These are phyloP conservation scores for Mucor racemosus DNA, from an alignment of 371 early-diverging fungal genomes.

Conservation along the genomic window DNA sequence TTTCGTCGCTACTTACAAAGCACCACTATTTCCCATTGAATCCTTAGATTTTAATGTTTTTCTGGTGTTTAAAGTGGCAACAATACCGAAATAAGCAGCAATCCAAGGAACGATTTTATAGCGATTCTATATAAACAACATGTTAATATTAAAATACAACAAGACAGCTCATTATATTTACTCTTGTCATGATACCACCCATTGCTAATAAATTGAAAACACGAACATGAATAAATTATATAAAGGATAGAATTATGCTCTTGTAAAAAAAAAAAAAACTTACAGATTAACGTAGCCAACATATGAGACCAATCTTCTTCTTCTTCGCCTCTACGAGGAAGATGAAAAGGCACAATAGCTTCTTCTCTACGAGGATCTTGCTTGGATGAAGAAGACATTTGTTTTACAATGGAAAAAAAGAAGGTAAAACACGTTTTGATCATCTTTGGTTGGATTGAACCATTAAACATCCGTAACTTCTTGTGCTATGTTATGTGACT, in stretches of 20 bases:
- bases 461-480: neutral
- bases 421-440: neutral
- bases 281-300: conserved; percentile 47
- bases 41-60: conserved; percentile 40
- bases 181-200: conserved; percentile 50
- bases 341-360: conserved; percentile 48
- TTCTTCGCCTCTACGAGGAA: conserved; percentile 35
- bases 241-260: neutral
- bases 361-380: conserved; percentile 51
- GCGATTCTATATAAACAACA: conserved; percentile 33
- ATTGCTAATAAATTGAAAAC: conserved; percentile 33
- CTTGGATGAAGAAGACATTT: conserved; percentile 46
- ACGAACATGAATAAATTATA: neutral
- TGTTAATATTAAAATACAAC: neutral
- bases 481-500: neutral
- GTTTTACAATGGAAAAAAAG: neutral
- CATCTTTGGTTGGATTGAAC: neutral
- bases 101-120: conserved; percentile 50
- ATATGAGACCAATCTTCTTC: conserved; percentile 38
- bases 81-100: conserved; percentile 48
- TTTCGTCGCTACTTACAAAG: conserved; percentile 35
- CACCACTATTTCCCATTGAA: conserved; percentile 40
- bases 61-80: conserved; percentile 43
- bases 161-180: conserved; percentile 13
- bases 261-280: conserved; percentile 4